These are phyloP conservation scores for Garcia nutans DNA, from an alignment of 345 rosid species.

Conservation along the genomic window DNA sequence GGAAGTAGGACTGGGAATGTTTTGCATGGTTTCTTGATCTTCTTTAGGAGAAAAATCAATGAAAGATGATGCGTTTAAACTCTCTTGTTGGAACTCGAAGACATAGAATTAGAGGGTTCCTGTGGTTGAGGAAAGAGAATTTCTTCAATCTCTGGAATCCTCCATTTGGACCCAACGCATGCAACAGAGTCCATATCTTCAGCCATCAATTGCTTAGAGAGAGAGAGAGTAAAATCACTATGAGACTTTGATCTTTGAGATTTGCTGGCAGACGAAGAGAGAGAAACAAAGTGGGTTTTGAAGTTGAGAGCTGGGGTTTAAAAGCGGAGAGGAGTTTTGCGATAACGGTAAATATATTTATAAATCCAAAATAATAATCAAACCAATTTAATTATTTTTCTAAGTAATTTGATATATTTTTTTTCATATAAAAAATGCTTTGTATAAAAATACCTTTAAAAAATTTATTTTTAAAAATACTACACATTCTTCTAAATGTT, in stretches of 20 bases:
- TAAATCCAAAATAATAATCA: no score
- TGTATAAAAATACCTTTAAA: no score
- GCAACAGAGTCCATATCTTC: slow-evolving; percentile 19
- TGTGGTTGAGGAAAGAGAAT: slow-evolving; percentile 4
- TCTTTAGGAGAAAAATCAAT: no score
- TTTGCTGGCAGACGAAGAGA: neutral
- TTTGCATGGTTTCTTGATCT: no score
- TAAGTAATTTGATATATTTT: no score
- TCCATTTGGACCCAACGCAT: slow-evolving; percentile 17
- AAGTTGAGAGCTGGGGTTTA: neutral
- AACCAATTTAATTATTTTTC: no score
- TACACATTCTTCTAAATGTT: no score
- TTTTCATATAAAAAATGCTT: no score
- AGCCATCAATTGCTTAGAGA: slow-evolving; percentile 13
- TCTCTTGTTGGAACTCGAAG: slow-evolving; percentile 4
- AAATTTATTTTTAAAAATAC: no score
- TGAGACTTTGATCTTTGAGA: neutral
- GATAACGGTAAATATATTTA: no score
- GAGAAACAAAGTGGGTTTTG: no score
- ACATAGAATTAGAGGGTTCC: slow-evolving; percentile 6
- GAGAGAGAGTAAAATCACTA: neutral
- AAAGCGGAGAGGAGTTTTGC: neutral
- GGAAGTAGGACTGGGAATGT: no score
- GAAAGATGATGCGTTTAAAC: neutral
- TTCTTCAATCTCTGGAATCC: slow-evolving; percentile 20